A percentile compares a stretch with the other conserved stretches of the same genome.
phyloP scores from a whole-genome alignment of 352 stramenopile genomes.

The Phytopythium delawarense region DNA sequence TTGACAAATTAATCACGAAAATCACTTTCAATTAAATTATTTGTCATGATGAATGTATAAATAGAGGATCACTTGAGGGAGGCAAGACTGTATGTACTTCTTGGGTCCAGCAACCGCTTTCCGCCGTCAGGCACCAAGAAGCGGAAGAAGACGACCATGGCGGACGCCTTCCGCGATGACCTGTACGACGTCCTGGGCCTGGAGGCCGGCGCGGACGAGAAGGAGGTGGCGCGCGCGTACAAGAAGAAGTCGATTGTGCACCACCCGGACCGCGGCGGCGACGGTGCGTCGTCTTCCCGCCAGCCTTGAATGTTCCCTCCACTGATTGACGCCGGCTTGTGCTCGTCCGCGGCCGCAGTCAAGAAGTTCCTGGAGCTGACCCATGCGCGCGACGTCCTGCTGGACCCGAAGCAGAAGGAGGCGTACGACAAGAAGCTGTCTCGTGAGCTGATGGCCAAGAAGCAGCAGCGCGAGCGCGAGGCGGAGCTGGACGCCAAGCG shows the following conservation, averaged over 20 bases:
- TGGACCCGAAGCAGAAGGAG: conserved; percentile 78
- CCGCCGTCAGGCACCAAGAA: too few relatives aligned
- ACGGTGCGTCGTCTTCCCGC: conserved; percentile 14
- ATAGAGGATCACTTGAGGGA: too few relatives aligned
- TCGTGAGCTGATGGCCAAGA: conserved; percentile 52
- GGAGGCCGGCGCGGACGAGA: conserved; percentile 54
- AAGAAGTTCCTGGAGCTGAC: conserved; percentile 83
- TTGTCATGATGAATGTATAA: too few relatives aligned
- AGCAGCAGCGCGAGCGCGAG: conserved; percentile 64
- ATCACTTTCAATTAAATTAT: too few relatives aligned
- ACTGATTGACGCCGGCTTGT: neutral
- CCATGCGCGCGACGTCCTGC: conserved; percentile 63
- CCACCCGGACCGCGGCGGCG: conserved; percentile 75
- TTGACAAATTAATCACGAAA: too few relatives aligned
- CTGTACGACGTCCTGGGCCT: conserved; percentile 78
- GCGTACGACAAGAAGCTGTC: conserved; percentile 80
- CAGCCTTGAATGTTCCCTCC: too few relatives aligned
- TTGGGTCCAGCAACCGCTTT: too few relatives aligned
- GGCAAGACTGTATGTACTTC: too few relatives aligned
- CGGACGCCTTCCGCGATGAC: conserved; percentile 36
- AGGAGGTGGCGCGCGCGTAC: conserved; percentile 73
- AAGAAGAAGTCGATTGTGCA: conserved; percentile 80
- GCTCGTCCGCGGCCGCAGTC: conserved; percentile 26
- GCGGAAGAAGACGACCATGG: conserved; percentile 13
- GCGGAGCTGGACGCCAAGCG: conserved; percentile 52